phyloP scores from a whole-genome alignment of 2,329 filamentous ascomycete species.

The Blastomyces emzantsi region DNA sequence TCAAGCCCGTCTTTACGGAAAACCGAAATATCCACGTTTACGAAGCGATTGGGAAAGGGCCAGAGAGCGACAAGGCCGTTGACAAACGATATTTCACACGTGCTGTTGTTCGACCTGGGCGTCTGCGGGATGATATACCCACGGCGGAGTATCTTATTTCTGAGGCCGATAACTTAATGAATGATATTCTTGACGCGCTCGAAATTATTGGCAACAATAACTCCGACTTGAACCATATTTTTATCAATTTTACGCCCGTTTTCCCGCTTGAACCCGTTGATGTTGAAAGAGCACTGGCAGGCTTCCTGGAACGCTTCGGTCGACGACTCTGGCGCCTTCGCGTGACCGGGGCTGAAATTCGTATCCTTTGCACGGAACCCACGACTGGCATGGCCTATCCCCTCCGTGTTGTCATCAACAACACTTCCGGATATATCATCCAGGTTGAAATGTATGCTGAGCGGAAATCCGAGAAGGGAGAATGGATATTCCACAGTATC shows the following conservation, averaged over 20 bases:
- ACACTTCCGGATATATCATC: slow-evolving; percentile 96
- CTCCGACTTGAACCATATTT: slow-evolving; percentile 98
- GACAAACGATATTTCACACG: slow-evolving; percentile 95
- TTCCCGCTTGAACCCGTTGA: slow-evolving; percentile 86
- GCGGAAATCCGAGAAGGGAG: slow-evolving; percentile 94
- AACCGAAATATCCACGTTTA: slow-evolving; percentile 99
- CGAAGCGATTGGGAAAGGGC: slow-evolving; percentile 88
- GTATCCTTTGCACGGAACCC: slow-evolving; percentile 93
- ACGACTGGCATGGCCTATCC: slow-evolving; percentile 76
- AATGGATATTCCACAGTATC: slow-evolving; percentile 98
- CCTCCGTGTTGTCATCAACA: slow-evolving; percentile 91
- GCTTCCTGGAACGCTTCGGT: slow-evolving; percentile 94
- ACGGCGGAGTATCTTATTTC: slow-evolving; percentile 98
- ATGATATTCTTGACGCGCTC: slow-evolving; percentile 91
- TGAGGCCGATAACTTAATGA: slow-evolving; percentile 92
- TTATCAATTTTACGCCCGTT: slow-evolving; percentile 97
- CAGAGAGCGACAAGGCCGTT: slow-evolving; percentile 65
- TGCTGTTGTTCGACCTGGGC: slow-evolving; percentile 86
- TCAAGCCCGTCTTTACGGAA: slow-evolving; percentile 96
- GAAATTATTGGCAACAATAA: slow-evolving; percentile 99
- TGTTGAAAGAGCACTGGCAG: slow-evolving; percentile 85
- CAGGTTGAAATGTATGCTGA: slow-evolving; percentile 97
- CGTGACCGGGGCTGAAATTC: slow-evolving; percentile 94
- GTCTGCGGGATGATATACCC: slow-evolving; percentile 92
- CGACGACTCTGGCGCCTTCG: slow-evolving; percentile 91